A percentile compares a stretch with the other conserved stretches of the same genome.
These are phyloP conservation scores for Penicillium decumbens DNA, from an alignment of 2,329 filamentous ascomycete genomes.

Conservation along the genomic window DNA sequence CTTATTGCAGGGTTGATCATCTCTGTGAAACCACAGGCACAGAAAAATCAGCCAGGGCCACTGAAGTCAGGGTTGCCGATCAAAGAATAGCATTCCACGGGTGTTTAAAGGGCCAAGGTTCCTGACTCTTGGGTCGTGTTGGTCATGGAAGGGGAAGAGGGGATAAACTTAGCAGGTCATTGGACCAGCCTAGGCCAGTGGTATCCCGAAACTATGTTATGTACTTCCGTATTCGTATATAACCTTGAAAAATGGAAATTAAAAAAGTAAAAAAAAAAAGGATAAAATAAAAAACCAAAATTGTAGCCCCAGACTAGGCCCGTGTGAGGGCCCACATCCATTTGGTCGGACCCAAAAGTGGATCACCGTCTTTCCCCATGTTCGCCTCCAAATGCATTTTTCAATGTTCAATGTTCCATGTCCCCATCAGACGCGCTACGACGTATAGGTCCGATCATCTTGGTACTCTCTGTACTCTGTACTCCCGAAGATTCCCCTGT, in stretches of 20 bases:
- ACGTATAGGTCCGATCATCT: slow-evolving; percentile 17
- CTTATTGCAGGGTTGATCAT: slow-evolving; percentile 20
- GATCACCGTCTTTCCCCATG: slow-evolving; percentile 17
- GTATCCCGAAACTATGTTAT: background rate
- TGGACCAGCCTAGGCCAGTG: background rate
- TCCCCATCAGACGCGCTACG: slow-evolving; percentile 6
- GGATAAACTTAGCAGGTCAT: background rate
- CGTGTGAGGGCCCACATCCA: slow-evolving; percentile 14
- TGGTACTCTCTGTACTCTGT: background rate
- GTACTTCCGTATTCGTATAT: background rate
- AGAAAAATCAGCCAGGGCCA: slow-evolving; percentile 3
- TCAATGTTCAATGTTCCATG: no score
- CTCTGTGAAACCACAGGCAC: slow-evolving; percentile 1
- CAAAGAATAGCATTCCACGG: slow-evolving; percentile 16
- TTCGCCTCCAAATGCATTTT: slow-evolving; percentile 16
- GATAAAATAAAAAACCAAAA: slow-evolving; percentile 5
- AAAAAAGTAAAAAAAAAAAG: slow-evolving; percentile 6
- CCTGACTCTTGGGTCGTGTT: slow-evolving; percentile 12
- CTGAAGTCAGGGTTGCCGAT: slow-evolving; percentile 14
- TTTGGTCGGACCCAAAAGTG: slow-evolving; percentile 1
- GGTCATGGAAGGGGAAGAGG: background rate
- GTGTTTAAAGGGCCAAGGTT: slow-evolving; percentile 17
- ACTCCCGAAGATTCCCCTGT: slow-evolving; percentile 22
- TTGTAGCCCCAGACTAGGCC: slow-evolving; percentile 11
- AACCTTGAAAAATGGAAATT: background rate